phyloP scores from a whole-genome alignment of 1,284 basidiomycete species.

The Xerocomus subilludens region DNA sequence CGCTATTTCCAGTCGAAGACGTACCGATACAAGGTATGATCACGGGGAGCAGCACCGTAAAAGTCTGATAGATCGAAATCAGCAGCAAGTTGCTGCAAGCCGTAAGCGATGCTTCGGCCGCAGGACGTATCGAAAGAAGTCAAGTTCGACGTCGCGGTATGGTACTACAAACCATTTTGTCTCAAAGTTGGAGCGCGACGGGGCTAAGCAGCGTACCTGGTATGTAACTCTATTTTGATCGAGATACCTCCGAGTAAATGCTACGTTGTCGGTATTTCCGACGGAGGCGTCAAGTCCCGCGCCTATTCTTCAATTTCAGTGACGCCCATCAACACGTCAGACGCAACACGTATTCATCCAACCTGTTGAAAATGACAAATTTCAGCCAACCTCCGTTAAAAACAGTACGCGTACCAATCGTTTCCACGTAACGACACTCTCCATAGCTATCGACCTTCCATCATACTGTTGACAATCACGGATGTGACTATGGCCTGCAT shows the following conservation, averaged over 20 bases:
- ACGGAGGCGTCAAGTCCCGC: slow-evolving; percentile 61
- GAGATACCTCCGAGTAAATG: slow-evolving; percentile 75
- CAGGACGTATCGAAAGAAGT: slow-evolving; percentile 69
- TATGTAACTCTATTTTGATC: slow-evolving; percentile 80
- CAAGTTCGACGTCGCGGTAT: slow-evolving; percentile 58
- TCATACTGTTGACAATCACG: slow-evolving; percentile 77
- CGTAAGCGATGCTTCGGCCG: slow-evolving; percentile 66
- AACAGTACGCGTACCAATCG: slow-evolving; percentile 65
- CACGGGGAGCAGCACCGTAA: slow-evolving; percentile 78
- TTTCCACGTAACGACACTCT: slow-evolving; percentile 90
- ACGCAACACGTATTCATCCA: slow-evolving; percentile 50
- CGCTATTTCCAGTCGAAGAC: slow-evolving; percentile 34
- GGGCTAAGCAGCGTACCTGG: slow-evolving; percentile 57
- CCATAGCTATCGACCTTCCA: slow-evolving; percentile 74
- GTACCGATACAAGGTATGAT: slow-evolving; percentile 73
- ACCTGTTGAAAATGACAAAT: slow-evolving; percentile 34
- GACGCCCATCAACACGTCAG: not conserved
- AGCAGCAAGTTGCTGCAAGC: slow-evolving; percentile 64
- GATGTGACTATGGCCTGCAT: slow-evolving; percentile 76
- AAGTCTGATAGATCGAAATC: slow-evolving; percentile 65
- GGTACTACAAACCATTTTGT: slow-evolving; percentile 61
- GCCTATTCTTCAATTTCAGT: slow-evolving; percentile 51
- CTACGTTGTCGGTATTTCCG: slow-evolving; percentile 62
- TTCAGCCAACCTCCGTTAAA: not conserved
- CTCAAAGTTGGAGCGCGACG: too few relatives aligned